Evolutionary conservation across 768 basidiomycete species (phyloP).

Genomic region (Xerocomellus amylosporus): DNA sequence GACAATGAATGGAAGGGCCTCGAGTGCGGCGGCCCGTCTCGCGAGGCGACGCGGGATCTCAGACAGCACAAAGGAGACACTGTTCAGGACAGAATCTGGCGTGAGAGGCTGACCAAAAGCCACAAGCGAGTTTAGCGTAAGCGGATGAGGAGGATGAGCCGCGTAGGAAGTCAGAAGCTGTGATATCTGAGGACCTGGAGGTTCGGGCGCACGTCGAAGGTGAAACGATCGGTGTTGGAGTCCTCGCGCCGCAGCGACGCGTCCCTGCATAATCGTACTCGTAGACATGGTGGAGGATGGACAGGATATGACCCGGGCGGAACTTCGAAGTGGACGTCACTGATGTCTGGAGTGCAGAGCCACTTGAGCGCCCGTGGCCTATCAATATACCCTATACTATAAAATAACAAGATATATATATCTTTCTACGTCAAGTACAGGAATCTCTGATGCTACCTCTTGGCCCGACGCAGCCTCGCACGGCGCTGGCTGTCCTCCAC

Average conservation of each 20-base stretch:
- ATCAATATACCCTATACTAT: constrained; percentile 3
- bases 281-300: constrained; percentile 5
- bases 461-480: neutral
- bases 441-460: constrained; percentile 6
- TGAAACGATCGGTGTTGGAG: constrained; percentile 21
- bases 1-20: constrained; percentile 81
- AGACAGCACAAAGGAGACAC: constrained; percentile 68
- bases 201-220: constrained; percentile 44
- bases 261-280: constrained; percentile 1
- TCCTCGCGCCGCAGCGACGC: neutral
- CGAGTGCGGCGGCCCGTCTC: constrained; percentile 68
- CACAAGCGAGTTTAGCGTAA: constrained; percentile 70
- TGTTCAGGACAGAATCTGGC: constrained; percentile 64
- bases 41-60: constrained; percentile 80
- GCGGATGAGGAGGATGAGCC: constrained; percentile 58
- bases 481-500: neutral
- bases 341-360: neutral
- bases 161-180: constrained; percentile 63
- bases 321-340: neutral
- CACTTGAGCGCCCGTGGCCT: neutral
- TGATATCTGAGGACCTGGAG: constrained; percentile 50
- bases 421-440: constrained; percentile 24
- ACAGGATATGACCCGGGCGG: neutral
- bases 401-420: constrained; percentile 28
- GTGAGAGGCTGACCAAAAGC: constrained; percentile 76